Percentiles rank a stretch among this genome's conserved stretches.
Conservation (phyloP, 148 eudicot species). For the Gaultheria prostrata region DNA sequence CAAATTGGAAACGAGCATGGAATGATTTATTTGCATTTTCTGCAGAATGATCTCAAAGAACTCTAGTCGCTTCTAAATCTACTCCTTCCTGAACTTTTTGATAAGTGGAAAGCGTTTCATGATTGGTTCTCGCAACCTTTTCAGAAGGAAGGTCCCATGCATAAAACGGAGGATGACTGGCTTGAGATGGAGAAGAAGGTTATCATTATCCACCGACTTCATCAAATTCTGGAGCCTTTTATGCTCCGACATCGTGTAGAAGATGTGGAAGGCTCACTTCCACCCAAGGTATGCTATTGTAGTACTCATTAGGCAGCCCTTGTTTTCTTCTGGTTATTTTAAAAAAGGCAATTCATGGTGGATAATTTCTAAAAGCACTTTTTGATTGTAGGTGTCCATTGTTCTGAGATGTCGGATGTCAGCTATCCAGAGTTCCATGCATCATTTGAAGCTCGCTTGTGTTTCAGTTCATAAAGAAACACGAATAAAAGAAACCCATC, state of each 20-base stretch:
- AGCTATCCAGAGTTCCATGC: slow-evolving; percentile 77
- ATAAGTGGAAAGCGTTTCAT: slow-evolving; percentile 92
- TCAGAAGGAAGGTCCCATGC: slow-evolving; percentile 75
- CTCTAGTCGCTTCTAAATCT: slow-evolving; percentile 94
- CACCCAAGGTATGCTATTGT: slow-evolving; percentile 72
- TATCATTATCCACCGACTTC: slow-evolving; percentile 91
- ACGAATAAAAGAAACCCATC: slow-evolving; percentile 58
- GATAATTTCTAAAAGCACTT: slow-evolving; percentile 27
- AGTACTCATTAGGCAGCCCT: slow-evolving; percentile 31
- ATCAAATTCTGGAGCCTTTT: slow-evolving; percentile 96
- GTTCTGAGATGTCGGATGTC: slow-evolving; percentile 93
- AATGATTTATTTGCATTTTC: not conserved
- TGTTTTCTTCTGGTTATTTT: not conserved
- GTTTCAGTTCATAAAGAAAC: too few relatives aligned
- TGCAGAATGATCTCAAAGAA: too few relatives aligned
- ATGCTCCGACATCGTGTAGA: slow-evolving; percentile 97
- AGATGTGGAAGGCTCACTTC: slow-evolving; percentile 99
- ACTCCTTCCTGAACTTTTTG: slow-evolving; percentile 98
- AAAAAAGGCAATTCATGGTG: not conserved
- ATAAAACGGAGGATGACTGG: slow-evolving; percentile 93
- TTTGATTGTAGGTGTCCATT: slow-evolving; percentile 68
- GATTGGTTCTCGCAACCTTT: slow-evolving; percentile 97
- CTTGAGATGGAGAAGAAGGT: slow-evolving; percentile 99
- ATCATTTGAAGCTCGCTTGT: slow-evolving; percentile 84
- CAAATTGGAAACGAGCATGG: not conserved